Evolutionary conservation across 2,329 filamentous ascomycete species (phyloP).

Genomic region (Alternaria brassicae): DNA sequence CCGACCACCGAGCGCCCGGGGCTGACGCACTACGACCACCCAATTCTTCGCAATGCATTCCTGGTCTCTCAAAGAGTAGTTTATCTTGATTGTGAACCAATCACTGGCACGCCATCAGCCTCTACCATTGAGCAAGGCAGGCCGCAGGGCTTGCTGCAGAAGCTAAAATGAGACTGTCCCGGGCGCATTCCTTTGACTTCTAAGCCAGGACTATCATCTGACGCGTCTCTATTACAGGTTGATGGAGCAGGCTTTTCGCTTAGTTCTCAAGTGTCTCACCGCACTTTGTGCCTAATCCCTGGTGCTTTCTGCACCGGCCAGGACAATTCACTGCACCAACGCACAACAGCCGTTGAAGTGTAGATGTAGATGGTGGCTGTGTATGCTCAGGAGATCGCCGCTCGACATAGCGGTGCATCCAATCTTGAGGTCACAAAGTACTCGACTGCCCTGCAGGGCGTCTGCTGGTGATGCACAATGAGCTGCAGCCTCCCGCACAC

Average conservation of each 20-base stretch:
- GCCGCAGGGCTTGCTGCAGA: constrained; percentile 36
- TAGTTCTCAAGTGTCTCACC: constrained; percentile 36
- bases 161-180: constrained; percentile 37
- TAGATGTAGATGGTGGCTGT: constrained; percentile 48
- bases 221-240: constrained; percentile 36
- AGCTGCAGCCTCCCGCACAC: constrained; percentile 48
- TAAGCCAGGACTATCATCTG: constrained; percentile 42
- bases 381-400: constrained; percentile 35
- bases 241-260: constrained; percentile 34
- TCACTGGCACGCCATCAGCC: constrained; percentile 20
- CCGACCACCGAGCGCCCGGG: constrained; percentile 34
- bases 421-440: constrained; percentile 43
- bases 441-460: constrained; percentile 40
- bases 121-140: constrained; percentile 19
- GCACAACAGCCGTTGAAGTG: constrained; percentile 48
- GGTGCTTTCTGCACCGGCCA: constrained; percentile 36
- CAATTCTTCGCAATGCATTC: constrained; percentile 43
- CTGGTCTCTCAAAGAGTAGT: constrained; percentile 38
- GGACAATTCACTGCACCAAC: constrained; percentile 34
- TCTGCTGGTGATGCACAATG: constrained; percentile 40
- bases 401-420: constrained; percentile 31
- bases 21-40: constrained; percentile 35
- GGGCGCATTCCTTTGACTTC: constrained; percentile 26
- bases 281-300: constrained; percentile 26
- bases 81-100: constrained; percentile 25